These are phyloP conservation scores for Dioszegia crocea DNA, from an alignment of 768 basidiomycete genomes.

Conservation along the genomic window DNA sequence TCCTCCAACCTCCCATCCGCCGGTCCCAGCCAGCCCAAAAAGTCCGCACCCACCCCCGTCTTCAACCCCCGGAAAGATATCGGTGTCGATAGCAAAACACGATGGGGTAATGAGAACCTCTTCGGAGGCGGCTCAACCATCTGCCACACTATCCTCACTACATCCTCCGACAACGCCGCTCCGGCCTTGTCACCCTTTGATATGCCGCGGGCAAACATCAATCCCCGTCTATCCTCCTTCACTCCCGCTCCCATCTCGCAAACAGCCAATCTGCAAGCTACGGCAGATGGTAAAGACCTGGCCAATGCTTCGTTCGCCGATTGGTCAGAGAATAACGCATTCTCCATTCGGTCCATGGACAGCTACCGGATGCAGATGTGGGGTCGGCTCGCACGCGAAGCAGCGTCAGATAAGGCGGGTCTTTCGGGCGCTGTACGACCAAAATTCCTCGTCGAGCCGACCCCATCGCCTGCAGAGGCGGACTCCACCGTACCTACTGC, in stretches of 20 bases:
- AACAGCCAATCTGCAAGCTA: constrained; percentile 33
- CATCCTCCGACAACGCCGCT: constrained; percentile 53
- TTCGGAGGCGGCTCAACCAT: constrained; percentile 61
- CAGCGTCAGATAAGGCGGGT: constrained; percentile 40
- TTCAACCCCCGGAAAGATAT: constrained; percentile 52
- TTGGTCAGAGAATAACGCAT: constrained; percentile 74
- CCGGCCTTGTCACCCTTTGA: constrained; percentile 11
- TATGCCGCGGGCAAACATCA: constrained; percentile 69
- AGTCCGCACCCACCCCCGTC: constrained; percentile 20
- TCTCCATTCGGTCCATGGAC: constrained; percentile 82
- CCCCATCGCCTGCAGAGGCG: constrained; percentile 1
- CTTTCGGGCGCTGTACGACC: constrained; percentile 39
- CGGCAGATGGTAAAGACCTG: constrained; percentile 49
- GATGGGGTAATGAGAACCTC: constrained; percentile 53
- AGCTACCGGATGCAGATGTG: constrained; percentile 86
- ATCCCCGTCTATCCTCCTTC: constrained; percentile 58
- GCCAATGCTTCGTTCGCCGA: constrained; percentile 61
- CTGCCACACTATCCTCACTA: constrained; percentile 77
- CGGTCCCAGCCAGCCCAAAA: constrained; percentile 7
- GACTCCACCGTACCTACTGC: constrained; percentile 1
- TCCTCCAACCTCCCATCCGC: constrained; percentile 14
- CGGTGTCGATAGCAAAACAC: constrained; percentile 40
- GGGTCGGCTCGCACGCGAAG: constrained; percentile 81
- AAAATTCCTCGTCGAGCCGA: constrained; percentile 42
- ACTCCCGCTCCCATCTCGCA: constrained; percentile 12